Evolutionary conservation across 1,139 yeast species (phyloP).

Genomic region (Casaregolazyma lundiana): DNA sequence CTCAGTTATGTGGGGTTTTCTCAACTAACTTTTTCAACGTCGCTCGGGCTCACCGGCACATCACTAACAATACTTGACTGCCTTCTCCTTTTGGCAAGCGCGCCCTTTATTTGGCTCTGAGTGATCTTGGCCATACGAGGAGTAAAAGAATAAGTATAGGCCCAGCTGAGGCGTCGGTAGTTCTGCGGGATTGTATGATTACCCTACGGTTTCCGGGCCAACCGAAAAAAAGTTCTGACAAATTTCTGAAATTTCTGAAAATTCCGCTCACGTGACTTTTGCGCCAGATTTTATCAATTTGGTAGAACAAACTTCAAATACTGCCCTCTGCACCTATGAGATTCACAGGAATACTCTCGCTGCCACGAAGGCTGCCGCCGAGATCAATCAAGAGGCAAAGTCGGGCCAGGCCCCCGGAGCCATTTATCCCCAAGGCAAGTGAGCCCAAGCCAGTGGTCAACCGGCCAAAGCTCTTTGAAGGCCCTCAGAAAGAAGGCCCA

Average conservation of each 20-base stretch:
- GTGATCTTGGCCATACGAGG: conserved; percentile 6
- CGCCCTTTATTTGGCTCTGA: conserved; percentile 7
- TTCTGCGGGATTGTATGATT: too few species aligned
- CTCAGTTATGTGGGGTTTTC: background rate
- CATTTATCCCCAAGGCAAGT: conserved; percentile 19
- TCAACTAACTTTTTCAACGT: conserved; percentile 17
- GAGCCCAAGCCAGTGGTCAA: background rate
- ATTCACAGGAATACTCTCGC: conserved; percentile 2
- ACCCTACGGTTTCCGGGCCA: too few species aligned
- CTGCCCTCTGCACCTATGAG: conserved; percentile 7
- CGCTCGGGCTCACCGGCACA: conserved; percentile 16
- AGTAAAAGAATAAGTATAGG: background rate
- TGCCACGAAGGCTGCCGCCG: conserved; percentile 12
- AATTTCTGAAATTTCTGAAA: conserved; percentile 10
- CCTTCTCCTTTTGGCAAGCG: conserved; percentile 10
- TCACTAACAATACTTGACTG: conserved; percentile 12
- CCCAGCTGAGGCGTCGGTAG: too few species aligned
- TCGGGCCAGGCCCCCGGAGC: conserved; percentile 22
- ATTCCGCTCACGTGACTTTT: too few species aligned
- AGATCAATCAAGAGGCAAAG: conserved; percentile 17
- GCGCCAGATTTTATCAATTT: conserved; percentile 3
- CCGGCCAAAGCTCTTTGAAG: conserved; percentile 12
- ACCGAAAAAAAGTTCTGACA: too few species aligned
- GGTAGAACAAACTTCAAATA: too few species aligned
- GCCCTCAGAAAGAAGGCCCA: conserved; percentile 11